phyloP scores from a whole-genome alignment of 2,329 filamentous ascomycete species.

The Fusarium sp. region DNA sequence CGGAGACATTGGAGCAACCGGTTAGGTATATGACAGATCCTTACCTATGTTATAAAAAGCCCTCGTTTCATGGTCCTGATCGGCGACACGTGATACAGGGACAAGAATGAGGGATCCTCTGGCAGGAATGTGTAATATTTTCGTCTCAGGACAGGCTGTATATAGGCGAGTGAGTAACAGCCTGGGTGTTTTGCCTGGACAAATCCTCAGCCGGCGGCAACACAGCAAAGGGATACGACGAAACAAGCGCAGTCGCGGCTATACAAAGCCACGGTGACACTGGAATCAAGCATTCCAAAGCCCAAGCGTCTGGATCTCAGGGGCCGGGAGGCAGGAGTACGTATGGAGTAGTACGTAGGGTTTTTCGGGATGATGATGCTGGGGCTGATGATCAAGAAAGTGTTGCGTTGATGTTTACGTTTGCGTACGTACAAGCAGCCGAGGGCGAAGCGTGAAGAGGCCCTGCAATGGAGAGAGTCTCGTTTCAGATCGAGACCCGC shows the following conservation, averaged over 20 bases:
- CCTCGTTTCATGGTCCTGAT: conserved; percentile 18
- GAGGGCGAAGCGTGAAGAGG: conserved; percentile 27
- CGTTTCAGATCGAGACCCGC: conserved; percentile 44
- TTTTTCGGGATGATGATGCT: conserved; percentile 25
- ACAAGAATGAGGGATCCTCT: conserved; percentile 6
- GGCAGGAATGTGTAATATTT: conserved; percentile 9
- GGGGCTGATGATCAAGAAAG: conserved; percentile 3
- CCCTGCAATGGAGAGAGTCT: conserved; percentile 33
- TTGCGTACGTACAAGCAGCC: conserved; percentile 12
- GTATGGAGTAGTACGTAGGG: background rate
- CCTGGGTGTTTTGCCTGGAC: conserved; percentile 11
- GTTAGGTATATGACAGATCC: conserved; percentile 27
- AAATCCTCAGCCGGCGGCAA: conserved; percentile 9
- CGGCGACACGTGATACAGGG: conserved; percentile 20
- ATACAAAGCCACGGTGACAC: conserved; percentile 1
- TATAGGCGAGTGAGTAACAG: conserved; percentile 18
- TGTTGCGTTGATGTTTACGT: conserved; percentile 2
- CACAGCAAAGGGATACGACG: conserved; percentile 20
- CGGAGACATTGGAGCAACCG: background rate
- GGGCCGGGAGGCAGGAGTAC: conserved; percentile 11
- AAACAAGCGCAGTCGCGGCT: conserved; percentile 44
- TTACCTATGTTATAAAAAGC: conserved; percentile 20
- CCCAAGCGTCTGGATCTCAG: conserved; percentile 13
- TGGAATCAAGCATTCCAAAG: background rate
- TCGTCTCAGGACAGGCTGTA: conserved; percentile 21